These are phyloP conservation scores for Calocybe gambosa DNA, from an alignment of 1,284 basidiomycete species.

Conservation along the genomic window DNA sequence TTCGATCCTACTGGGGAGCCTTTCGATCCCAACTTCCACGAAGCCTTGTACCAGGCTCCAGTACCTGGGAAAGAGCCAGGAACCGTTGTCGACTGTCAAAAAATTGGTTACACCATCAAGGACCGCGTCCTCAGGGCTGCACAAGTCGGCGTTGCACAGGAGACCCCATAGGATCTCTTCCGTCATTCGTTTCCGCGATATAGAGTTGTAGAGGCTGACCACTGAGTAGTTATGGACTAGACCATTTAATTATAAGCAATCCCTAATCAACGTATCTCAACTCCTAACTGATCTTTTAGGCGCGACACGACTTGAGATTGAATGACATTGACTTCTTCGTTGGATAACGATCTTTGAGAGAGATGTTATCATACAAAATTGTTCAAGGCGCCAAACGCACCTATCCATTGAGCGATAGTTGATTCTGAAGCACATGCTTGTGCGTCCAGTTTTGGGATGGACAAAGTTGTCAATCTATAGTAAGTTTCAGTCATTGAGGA, in stretches of 20 bases:
- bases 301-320: constrained; percentile 55
- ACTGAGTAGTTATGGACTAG: constrained; percentile 21
- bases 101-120: constrained; percentile 90
- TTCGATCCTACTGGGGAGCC: constrained; percentile 90
- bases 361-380: constrained; percentile 1
- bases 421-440: constrained; percentile 85
- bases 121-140: constrained; percentile 89
- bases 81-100: constrained; percentile 87
- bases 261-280: constrained; percentile 65
- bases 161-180: constrained; percentile 39
- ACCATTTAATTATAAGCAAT: constrained; percentile 26
- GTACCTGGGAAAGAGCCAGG: constrained; percentile 84
- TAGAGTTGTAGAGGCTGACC: constrained; percentile 16
- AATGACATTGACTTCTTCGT: constrained; percentile 83
- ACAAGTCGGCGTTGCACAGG: constrained; percentile 92
- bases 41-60: constrained; percentile 95
- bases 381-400: constrained; percentile 31
- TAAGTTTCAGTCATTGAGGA: constrained; percentile 1
- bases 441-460: constrained; percentile 83
- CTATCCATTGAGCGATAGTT: constrained; percentile 98
- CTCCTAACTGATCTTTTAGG: constrained; percentile 57
- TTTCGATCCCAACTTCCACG: constrained; percentile 94
- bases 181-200: constrained; percentile 1
- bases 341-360: constrained; percentile 68
- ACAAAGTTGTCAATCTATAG: constrained; percentile 84